These are phyloP conservation scores for Citrullus amarus DNA, from an alignment of 306 rosid genomes.

Conservation along the genomic window DNA sequence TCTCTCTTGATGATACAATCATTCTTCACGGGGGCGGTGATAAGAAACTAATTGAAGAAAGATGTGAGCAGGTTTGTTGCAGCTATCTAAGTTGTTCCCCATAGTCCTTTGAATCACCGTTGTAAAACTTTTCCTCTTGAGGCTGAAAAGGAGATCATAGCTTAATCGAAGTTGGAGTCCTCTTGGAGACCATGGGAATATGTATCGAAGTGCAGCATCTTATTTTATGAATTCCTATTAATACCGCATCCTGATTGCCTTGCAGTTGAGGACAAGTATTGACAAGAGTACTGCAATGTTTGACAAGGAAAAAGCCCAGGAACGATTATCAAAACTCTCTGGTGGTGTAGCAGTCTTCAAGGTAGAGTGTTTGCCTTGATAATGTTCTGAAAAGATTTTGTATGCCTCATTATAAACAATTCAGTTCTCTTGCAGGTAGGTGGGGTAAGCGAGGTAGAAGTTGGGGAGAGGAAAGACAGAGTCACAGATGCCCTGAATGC, in stretches of 20 bases:
- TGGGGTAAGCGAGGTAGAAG: conserved; percentile 86
- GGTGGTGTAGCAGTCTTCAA: conserved; percentile 96
- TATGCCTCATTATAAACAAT: not conserved
- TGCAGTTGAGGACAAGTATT: conserved; percentile 64
- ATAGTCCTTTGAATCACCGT: not conserved
- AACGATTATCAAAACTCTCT: conserved; percentile 76
- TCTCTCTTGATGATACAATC: conserved; percentile 75
- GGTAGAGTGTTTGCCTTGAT: conserved; percentile 27
- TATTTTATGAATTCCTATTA: not conserved
- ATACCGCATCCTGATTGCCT: conserved; percentile 4
- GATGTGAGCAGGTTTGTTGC: conserved; percentile 66
- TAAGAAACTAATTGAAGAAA: conserved; percentile 81
- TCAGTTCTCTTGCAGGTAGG: conserved; percentile 55
- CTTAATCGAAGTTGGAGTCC: not conserved
- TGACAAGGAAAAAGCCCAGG: conserved; percentile 95
- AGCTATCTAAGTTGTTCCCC: not conserved
- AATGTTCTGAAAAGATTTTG: not conserved
- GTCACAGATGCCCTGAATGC: conserved; percentile 96
- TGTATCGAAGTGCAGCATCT: not conserved
- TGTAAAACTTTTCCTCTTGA: not conserved
- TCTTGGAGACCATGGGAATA: not conserved
- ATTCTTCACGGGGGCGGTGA: conserved; percentile 92
- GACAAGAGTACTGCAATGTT: conserved; percentile 58
- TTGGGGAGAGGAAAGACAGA: conserved; percentile 93
- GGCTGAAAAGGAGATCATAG: not conserved